These are phyloP conservation scores for Dactylorhiza incarnata DNA, from an alignment of 106 monocot genomes.

Conservation along the genomic window DNA sequence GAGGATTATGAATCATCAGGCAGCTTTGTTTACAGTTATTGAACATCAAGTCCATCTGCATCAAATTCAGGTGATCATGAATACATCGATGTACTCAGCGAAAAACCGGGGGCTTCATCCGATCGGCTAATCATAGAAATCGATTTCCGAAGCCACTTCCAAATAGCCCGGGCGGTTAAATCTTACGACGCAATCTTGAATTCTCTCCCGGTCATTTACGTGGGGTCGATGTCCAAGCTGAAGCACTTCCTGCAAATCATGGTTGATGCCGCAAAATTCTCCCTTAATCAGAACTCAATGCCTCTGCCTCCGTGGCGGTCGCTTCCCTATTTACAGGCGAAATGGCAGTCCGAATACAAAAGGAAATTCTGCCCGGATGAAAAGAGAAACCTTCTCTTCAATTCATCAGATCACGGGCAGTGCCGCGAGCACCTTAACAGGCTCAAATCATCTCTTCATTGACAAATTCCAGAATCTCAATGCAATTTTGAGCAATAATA, in stretches of 20 bases:
- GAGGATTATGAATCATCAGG: too few relatives aligned
- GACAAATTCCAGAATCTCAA: constrained; percentile 36
- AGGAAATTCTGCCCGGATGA: constrained; percentile 21
- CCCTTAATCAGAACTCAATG: constrained; percentile 87
- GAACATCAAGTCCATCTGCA: too few relatives aligned
- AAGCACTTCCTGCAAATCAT: constrained; percentile 70
- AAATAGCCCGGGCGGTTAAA: constrained; percentile 86
- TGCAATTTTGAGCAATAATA: not conserved
- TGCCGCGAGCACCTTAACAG: constrained; percentile 61
- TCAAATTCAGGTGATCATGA: constrained; percentile 75
- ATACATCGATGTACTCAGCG: constrained; percentile 63
- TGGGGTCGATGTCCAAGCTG: constrained; percentile 49
- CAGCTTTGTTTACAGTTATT: too few relatives aligned
- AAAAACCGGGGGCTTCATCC: constrained; percentile 8
- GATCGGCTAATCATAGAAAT: constrained; percentile 72
- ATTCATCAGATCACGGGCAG: constrained; percentile 27
- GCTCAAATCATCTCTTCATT: constrained; percentile 54
- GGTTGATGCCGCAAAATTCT: constrained; percentile 87
- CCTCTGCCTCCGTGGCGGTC: constrained; percentile 96
- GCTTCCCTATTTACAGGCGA: constrained; percentile 76
- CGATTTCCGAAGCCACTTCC: constrained; percentile 92
- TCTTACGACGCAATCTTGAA: constrained; percentile 54
- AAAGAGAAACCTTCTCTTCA: not conserved
- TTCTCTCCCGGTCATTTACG: constrained; percentile 69
- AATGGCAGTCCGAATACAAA: constrained; percentile 68